Conservation (phyloP, 768 basidiomycete species). For the Pleurotus sapidus region DNA sequence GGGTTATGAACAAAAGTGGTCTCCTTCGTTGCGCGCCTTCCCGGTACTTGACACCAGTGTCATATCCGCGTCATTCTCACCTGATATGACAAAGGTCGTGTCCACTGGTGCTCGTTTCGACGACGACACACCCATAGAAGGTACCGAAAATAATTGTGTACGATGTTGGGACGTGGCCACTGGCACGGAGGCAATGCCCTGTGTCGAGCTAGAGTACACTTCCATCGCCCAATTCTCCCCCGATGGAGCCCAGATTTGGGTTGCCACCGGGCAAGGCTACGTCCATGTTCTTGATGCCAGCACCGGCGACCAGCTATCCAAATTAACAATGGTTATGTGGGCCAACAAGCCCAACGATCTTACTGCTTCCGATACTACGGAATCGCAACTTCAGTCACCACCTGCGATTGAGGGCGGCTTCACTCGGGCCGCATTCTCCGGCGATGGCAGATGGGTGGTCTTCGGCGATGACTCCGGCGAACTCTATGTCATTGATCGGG, state of each 20-base stretch:
- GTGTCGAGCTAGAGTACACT: neutral
- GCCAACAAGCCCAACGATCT: too few relatives aligned
- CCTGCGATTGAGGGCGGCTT: neutral
- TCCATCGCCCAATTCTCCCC: neutral
- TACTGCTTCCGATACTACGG: neutral
- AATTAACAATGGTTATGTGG: neutral
- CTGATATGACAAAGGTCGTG: slow-evolving; percentile 1
- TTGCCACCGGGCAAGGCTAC: neutral
- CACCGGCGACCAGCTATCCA: neutral
- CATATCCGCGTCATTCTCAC: slow-evolving; percentile 2
- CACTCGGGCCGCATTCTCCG: neutral
- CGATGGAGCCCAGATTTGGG: neutral
- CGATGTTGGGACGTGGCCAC: slow-evolving; percentile 7
- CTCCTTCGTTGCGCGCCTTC: slow-evolving; percentile 2
- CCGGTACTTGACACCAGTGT: slow-evolving; percentile 3
- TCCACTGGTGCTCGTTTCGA: slow-evolving; percentile 1
- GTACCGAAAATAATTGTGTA: neutral
- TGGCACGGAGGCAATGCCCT: neutral
- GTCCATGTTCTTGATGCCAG: neutral
- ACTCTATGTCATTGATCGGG: neutral
- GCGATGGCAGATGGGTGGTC: neutral
- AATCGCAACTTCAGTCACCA: neutral
- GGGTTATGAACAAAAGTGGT: neutral
- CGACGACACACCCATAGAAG: neutral
- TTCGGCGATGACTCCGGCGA: neutral